Base-by-base conservation (phyloP, 306 rosid species). In the Ochetophila trinervis region DNA sequence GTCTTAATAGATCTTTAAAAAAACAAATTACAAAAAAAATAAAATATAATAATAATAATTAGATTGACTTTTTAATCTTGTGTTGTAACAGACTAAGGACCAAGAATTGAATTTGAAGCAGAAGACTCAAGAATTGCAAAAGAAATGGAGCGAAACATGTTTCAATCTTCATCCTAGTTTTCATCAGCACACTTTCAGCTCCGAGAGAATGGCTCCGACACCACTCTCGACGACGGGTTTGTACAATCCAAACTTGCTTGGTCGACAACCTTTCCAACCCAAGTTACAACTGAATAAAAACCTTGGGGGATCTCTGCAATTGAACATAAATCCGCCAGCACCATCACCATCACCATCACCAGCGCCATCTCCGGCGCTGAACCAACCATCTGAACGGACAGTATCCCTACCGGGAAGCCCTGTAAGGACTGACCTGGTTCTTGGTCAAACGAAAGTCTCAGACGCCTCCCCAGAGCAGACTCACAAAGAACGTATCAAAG, bases 141-240 rank as follows among this genome's bases (percentile, higher is more conserved):
- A 88, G 83, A 87, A 86, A 82, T 90, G 99, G 99, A 77, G 71
- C 0, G 96, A 88, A 48, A 53, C 78, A 8, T 94, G 99, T 76
- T 78, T 75, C 76, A 77, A 52, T 37, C 79, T 83, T 58, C 97
- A 94, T 79, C 95, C 96, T 36, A 88, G 78, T 78, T 94, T 86
- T 67, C 97, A 88, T 64, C 76, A 79, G 59, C 85, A 70, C 60
- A 82, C 35, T 81, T 61, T 81, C 59, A 64, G 81, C 69, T 67
- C 80, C 10, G 95, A 84, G 69, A 88, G 88, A 71, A 68, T 82
- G 19, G 55, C 30, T 57, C 86, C 95, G 1, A 27, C 77, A 32
- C 73, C 95, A 57, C 77, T 86, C 63, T 70, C 93, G 16, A 77
- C 89, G 82, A 67, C 78, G 0, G 67, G 88, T 16, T 74, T 93